These are phyloP conservation scores for Cryphonectria carpinicola DNA, from an alignment of 2,329 filamentous ascomycete genomes.

Conservation along the genomic window DNA sequence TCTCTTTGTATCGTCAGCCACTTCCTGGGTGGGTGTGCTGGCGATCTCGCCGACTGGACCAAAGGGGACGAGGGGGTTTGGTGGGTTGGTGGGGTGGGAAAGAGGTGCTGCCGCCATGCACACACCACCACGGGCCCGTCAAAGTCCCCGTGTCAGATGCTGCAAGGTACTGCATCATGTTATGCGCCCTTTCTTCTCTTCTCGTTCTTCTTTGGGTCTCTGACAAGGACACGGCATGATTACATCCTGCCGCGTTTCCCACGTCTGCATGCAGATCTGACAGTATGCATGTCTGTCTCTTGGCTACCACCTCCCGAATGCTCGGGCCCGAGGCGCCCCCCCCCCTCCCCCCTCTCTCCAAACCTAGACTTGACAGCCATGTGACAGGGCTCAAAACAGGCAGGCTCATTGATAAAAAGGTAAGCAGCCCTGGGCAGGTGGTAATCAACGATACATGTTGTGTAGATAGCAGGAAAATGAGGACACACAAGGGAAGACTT, in stretches of 20 bases:
- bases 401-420: neutral
- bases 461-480: neutral
- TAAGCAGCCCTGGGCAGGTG: neutral
- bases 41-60: constrained; percentile 6
- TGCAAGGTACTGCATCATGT: constrained; percentile 16
- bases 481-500: neutral
- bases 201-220: neutral
- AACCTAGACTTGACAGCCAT: neutral
- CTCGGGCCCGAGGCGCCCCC: neutral
- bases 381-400: neutral
- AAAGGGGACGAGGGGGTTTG: too few relatives aligned
- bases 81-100: neutral
- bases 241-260: neutral
- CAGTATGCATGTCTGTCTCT: neutral
- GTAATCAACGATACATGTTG: neutral
- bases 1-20: neutral
- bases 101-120: neutral
- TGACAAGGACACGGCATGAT: neutral
- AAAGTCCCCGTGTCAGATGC: constrained; percentile 23
- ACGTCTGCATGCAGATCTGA: neutral
- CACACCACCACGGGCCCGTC: neutral
- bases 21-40: constrained; percentile 2
- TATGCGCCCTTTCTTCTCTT: neutral
- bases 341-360: too few relatives aligned
- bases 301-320: neutral